Evolutionary conservation across 805 yeast species (phyloP).

Genomic region (Millerozyma miso): DNA sequence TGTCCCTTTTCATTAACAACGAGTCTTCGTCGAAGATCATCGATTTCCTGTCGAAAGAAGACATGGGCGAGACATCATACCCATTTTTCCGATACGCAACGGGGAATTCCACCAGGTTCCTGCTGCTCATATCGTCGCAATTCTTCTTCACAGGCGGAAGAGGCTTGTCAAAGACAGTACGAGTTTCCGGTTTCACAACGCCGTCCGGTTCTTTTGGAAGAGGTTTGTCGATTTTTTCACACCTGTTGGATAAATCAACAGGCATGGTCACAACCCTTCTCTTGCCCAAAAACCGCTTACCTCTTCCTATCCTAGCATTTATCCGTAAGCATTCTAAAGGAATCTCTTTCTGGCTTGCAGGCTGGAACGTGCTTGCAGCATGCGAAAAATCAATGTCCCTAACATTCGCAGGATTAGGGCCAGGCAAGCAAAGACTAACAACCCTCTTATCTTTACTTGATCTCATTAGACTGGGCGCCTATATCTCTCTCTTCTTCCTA

Average conservation of each 20-base stretch:
- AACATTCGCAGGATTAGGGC: constrained; percentile 18
- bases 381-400: constrained; percentile 20
- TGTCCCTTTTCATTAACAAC: background rate
- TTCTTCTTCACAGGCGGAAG: background rate
- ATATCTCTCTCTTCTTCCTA: background rate
- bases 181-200: background rate
- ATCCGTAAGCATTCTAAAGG: constrained; percentile 24
- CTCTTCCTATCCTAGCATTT: constrained; percentile 16
- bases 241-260: background rate
- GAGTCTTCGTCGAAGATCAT: background rate
- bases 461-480: background rate
- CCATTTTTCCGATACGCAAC: background rate
- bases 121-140: background rate
- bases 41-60: background rate
- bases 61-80: background rate
- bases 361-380: constrained; percentile 25
- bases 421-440: constrained; percentile 21
- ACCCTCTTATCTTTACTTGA: constrained; percentile 10
- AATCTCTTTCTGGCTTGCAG: constrained; percentile 25
- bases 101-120: background rate
- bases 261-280: constrained; percentile 23
- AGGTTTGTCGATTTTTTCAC: background rate
- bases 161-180: background rate
- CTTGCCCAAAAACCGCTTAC: constrained; percentile 13
- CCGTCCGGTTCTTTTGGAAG: background rate